These are phyloP conservation scores for Heterobasidion annosum DNA, from an alignment of 1,284 basidiomycete species.

Conservation along the genomic window DNA sequence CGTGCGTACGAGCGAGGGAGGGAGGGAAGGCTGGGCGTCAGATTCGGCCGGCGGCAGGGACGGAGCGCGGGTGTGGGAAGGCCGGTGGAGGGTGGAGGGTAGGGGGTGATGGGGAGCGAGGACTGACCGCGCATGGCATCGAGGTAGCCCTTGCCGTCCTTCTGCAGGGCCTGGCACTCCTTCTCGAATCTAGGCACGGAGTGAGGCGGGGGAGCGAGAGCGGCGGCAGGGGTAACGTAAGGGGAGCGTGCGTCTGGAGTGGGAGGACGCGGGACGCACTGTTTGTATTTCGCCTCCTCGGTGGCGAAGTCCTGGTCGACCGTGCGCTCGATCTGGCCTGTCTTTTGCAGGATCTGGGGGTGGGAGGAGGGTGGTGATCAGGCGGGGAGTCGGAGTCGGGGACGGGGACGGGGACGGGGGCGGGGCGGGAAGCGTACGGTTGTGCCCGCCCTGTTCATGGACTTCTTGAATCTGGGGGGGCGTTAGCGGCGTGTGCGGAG, in stretches of 20 bases:
- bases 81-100: not conserved
- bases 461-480: slow-evolving; percentile 79
- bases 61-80: not conserved
- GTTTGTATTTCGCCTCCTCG: slow-evolving; percentile 86
- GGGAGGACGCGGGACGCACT: slow-evolving; percentile 42
- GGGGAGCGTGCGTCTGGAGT: not conserved
- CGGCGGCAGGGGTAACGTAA: not conserved
- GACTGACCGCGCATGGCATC: slow-evolving; percentile 85
- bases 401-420: not conserved
- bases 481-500: not conserved
- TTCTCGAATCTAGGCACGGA: slow-evolving; percentile 72
- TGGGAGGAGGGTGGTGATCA: slow-evolving; percentile 7
- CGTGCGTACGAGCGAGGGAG: not conserved
- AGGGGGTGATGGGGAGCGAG: not conserved
- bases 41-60: not conserved
- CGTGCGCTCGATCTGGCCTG: slow-evolving; percentile 94
- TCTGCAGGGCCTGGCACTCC: slow-evolving; percentile 86
- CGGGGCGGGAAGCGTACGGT: slow-evolving; percentile 38
- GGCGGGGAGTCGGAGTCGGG: slow-evolving; percentile 4
- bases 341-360: slow-evolving; percentile 84
- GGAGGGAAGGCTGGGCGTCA: not conserved
- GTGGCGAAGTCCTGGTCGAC: slow-evolving; percentile 91
- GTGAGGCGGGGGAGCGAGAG: not conserved
- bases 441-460: slow-evolving; percentile 87
- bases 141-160: slow-evolving; percentile 91